Evolutionary conservation across 176 grass and related monocot species (phyloP).

Genomic region (Saccharum officinarum): DNA sequence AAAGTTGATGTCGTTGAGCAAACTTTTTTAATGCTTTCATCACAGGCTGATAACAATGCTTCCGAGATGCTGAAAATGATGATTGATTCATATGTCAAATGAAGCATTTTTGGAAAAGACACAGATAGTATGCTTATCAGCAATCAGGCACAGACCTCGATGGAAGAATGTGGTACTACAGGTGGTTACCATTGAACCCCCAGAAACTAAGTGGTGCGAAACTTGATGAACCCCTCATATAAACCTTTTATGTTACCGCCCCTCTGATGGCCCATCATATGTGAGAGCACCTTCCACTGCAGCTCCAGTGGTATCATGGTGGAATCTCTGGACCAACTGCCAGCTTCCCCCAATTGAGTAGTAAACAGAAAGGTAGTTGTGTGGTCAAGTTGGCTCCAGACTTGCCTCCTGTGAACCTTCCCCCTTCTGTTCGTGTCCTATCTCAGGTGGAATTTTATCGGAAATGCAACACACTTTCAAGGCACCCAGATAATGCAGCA

Average conservation of each 20-base stretch:
- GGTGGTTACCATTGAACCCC: slow-evolving; percentile 39
- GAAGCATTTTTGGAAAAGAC: slow-evolving; percentile 95
- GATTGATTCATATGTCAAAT: slow-evolving; percentile 92
- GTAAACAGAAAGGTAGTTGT: slow-evolving; percentile 58
- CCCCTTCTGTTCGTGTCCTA: slow-evolving; percentile 69
- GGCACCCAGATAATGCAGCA: slow-evolving; percentile 39
- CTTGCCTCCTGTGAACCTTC: slow-evolving; percentile 93
- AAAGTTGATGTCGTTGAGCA: background rate
- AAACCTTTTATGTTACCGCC: slow-evolving; percentile 33
- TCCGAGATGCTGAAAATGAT: slow-evolving; percentile 64
- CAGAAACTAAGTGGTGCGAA: slow-evolving; percentile 32
- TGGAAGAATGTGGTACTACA: slow-evolving; percentile 46
- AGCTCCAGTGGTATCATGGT: slow-evolving; percentile 8
- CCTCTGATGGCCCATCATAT: slow-evolving; percentile 40
- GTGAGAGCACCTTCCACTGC: slow-evolving; percentile 26
- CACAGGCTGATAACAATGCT: slow-evolving; percentile 53
- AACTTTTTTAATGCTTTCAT: slow-evolving; percentile 27
- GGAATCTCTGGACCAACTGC: slow-evolving; percentile 34
- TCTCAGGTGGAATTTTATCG: slow-evolving; percentile 62
- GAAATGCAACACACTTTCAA: slow-evolving; percentile 39
- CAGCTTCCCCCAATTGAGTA: slow-evolving; percentile 37
- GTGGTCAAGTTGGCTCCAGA: slow-evolving; percentile 95
- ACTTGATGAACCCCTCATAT: slow-evolving; percentile 34
- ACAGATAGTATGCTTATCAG: slow-evolving; percentile 47
- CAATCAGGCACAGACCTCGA: slow-evolving; percentile 24